Conservation (phyloP, 2,329 filamentous ascomycete genomes). For the Fusarium heterosporum region DNA sequence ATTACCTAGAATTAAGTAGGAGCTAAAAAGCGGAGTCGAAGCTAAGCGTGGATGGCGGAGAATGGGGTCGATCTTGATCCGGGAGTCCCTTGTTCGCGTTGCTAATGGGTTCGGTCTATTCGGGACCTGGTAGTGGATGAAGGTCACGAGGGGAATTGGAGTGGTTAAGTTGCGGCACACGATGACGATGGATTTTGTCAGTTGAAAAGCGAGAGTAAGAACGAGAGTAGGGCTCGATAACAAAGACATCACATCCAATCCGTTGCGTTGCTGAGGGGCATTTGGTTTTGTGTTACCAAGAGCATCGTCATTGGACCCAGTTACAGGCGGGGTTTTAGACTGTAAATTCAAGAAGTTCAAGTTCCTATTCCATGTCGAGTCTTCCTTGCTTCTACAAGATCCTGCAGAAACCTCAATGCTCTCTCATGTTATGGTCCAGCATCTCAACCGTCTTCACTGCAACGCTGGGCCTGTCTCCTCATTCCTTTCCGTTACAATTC, state of each 20-base stretch:
- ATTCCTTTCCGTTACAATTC: conserved; percentile 25
- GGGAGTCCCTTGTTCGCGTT: conserved; percentile 33
- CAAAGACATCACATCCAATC: conserved; percentile 7
- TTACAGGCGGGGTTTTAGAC: conserved; percentile 27
- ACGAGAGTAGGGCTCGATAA: conserved; percentile 1
- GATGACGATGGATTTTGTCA: conserved; percentile 35
- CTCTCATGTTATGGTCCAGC: neutral
- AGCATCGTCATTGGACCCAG: conserved; percentile 21
- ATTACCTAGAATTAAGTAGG: conserved; percentile 1
- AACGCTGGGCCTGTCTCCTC: conserved; percentile 16
- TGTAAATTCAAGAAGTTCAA: neutral
- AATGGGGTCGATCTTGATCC: conserved; percentile 36
- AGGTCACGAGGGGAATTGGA: conserved; percentile 31
- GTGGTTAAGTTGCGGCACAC: conserved; percentile 28
- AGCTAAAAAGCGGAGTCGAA: conserved; percentile 26
- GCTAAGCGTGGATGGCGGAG: neutral
- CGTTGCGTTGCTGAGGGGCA: conserved; percentile 1
- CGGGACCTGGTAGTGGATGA: conserved; percentile 12
- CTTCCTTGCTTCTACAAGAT: neutral
- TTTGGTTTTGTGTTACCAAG: conserved; percentile 9
- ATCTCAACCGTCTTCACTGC: neutral
- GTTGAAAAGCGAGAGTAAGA: neutral
- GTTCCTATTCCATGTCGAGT: neutral
- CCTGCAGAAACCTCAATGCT: neutral
- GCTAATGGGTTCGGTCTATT: conserved; percentile 9